Conservation (phyloP, 148 eudicot species). For the Nyssa sinensis region DNA sequence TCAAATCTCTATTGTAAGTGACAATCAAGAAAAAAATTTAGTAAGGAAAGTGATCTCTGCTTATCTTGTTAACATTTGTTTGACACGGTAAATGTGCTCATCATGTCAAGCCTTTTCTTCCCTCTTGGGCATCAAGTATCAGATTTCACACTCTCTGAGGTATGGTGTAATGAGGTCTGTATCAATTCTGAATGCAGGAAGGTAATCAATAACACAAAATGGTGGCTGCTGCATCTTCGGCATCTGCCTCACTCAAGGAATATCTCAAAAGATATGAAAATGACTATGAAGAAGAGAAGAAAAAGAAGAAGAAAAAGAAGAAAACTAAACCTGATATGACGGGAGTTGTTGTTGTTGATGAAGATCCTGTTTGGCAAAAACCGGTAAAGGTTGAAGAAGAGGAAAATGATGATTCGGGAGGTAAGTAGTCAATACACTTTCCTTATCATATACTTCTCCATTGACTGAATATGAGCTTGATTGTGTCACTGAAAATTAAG, state of each 20-base stretch:
- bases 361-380: conserved; percentile 95
- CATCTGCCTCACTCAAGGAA: conserved; percentile 58
- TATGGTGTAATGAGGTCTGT: not conserved
- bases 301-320: conserved; percentile 53
- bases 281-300: conserved; percentile 46
- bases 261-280: conserved; percentile 78
- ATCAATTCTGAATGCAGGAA: not conserved
- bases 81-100: too few relatives aligned
- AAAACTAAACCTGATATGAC: conserved; percentile 35
- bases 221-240: conserved; percentile 25
- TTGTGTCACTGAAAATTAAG: not conserved
- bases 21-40: too few relatives aligned
- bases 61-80: too few relatives aligned
- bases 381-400: conserved; percentile 69
- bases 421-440: conserved; percentile 27
- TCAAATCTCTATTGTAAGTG: too few relatives aligned
- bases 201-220: not conserved
- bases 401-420: conserved; percentile 76
- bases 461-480: not conserved
- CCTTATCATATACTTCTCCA: not conserved
- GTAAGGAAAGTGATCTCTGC: too few relatives aligned
- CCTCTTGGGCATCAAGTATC: not conserved
- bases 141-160: not conserved
- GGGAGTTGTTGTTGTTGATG: conserved; percentile 81
- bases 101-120: not conserved